Evolutionary conservation across 2,329 filamentous ascomycete species (phyloP), one percentile per base, ranked within the genome.

Genomic region (Apiospora hydei): DNA sequence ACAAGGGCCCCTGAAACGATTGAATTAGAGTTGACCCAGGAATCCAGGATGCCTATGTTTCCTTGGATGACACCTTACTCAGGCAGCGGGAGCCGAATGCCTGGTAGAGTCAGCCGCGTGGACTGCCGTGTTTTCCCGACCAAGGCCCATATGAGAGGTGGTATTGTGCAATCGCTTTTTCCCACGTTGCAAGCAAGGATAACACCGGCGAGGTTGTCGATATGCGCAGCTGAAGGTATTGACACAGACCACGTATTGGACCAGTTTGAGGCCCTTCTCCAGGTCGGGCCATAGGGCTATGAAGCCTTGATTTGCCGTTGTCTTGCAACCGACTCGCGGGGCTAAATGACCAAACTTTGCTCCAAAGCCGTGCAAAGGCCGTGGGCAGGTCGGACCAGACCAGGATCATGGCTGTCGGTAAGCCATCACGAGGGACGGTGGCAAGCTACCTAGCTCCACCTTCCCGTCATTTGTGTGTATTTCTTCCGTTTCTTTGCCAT

Each of bases 211-310:
- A 64, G 34, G 21, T 41, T 41, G 8, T 64, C 21, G 57, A 11
- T 2, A 10, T 41, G 57, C 57, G 14, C 41, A 41, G 57, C 34
- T 38, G 14, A 43, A 34, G 4, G 6, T 18, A 64, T 64, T 64
- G 34, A 64, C 57, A 64, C 57, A 64, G 57, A 64, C 57, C 57
- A 64, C 21, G 57, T 64, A 64, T 64, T 64, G 57, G 34, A 41
- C 34, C 34, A n/a, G 57, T 64, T 64, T 64, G 57, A 64, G 34
- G 34, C 7, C 34, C 18, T 64, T 41, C 34, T 24, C 18, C 57
- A 4, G 21, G 18, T 8, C 3, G 34, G 57, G 18, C 34, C 34
- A 41, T 41, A 64, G 57, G 57, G 57, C 34, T 64, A 64, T 30
- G 21, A 41, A 38, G 34, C 18, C 57, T 41, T 13, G 8, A 64